A percentile compares a stretch with the other conserved stretches of the same genome.
These are phyloP conservation scores for Mortierella sp. DNA, from an alignment of 371 early-diverging fungal genomes.

Conservation along the genomic window DNA sequence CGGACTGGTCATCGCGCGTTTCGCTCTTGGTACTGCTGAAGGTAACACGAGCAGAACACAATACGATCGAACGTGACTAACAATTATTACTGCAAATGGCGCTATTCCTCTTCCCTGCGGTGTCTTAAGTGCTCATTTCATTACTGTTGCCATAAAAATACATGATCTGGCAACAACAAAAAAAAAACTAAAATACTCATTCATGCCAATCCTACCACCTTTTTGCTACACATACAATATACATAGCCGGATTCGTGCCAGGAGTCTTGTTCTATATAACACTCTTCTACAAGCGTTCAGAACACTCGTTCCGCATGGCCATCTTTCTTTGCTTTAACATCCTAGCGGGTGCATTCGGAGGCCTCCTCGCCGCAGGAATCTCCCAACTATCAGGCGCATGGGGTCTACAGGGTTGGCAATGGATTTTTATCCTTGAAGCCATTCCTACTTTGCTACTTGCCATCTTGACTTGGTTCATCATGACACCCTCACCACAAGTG, in stretches of 20 bases:
- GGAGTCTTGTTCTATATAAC: constrained; percentile 83
- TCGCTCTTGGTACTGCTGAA: constrained; percentile 67
- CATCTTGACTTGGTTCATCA: constrained; percentile 54
- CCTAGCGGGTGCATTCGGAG: constrained; percentile 84
- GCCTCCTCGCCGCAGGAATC: constrained; percentile 72
- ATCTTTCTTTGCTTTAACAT: constrained; percentile 77
- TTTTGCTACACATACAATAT: constrained; percentile 21
- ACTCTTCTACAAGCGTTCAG: constrained; percentile 82
- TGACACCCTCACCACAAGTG: constrained; percentile 72
- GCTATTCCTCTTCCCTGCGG: background rate
- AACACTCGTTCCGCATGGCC: constrained; percentile 80
- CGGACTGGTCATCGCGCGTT: constrained; percentile 58
- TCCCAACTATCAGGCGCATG: constrained; percentile 66
- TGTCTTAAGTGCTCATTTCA: background rate
- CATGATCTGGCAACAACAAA: no score
- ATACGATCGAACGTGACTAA: background rate
- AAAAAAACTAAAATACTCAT: background rate
- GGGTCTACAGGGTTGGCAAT: constrained; percentile 72
- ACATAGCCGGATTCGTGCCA: constrained; percentile 79
- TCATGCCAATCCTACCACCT: background rate
- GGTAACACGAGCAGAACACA: constrained; percentile 17
- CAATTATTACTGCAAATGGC: background rate
- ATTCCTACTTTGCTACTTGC: constrained; percentile 63
- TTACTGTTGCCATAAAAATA: background rate
- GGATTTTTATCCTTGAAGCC: constrained; percentile 72